phyloP scores from a whole-genome alignment of 1,284 basidiomycete genomes.

The Rhodotorula sp. region DNA sequence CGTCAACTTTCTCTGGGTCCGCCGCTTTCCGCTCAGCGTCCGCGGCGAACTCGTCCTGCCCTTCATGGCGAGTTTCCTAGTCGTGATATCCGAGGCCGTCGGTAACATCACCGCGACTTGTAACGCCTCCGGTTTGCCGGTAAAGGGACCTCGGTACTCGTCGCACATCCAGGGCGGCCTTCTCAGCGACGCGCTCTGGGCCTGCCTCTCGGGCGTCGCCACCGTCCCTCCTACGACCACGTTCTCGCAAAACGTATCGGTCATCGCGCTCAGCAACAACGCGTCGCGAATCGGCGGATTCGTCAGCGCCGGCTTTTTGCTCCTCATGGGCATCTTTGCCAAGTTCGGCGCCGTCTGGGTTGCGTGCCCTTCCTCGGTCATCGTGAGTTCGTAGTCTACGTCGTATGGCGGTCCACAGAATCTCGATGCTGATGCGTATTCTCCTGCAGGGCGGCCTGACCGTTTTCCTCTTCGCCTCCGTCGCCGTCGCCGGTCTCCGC shows the following conservation, averaged over 20 bases:
- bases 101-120: constrained; percentile 47
- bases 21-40: constrained; percentile 45
- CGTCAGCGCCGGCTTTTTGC: constrained; percentile 10
- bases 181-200: constrained; percentile 43
- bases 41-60: constrained; percentile 45
- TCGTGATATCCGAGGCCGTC: constrained; percentile 44
- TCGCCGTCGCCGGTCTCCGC: constrained; percentile 44
- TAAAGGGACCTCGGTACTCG: constrained; percentile 43
- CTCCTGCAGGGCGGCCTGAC: constrained; percentile 39
- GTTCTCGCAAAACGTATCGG: constrained; percentile 46
- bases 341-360: constrained; percentile 45
- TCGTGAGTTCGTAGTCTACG: constrained; percentile 8
- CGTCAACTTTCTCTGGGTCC: constrained; percentile 46
- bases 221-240: constrained; percentile 41
- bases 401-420: too few relatives aligned
- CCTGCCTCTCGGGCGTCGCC: constrained; percentile 34
- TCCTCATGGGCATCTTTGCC: constrained; percentile 39
- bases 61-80: constrained; percentile 45
- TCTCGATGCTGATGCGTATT: too few relatives aligned
- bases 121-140: constrained; percentile 40
- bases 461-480: constrained; percentile 45
- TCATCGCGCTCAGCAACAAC: constrained; percentile 42
- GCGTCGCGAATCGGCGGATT: constrained; percentile 15
- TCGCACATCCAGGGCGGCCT: constrained; percentile 45
- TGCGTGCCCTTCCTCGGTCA: constrained; percentile 43